phyloP scores from a whole-genome alignment of 1,139 yeast genomes.

The Suhomyces taliae region DNA sequence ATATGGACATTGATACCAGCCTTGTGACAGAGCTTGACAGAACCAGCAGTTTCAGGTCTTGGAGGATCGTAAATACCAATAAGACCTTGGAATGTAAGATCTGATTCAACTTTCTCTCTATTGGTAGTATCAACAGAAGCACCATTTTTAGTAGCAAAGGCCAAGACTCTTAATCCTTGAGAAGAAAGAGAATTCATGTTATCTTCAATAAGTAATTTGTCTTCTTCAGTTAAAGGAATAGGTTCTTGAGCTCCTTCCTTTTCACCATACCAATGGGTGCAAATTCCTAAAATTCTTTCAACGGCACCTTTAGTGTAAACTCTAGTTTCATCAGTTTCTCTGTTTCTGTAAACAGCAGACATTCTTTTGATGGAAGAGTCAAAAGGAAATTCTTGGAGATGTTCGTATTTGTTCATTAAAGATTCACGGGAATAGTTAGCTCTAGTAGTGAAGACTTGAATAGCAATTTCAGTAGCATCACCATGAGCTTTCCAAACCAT shows the following conservation, averaged over 20 bases:
- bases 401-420: conserved; percentile 17
- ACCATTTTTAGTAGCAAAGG: conserved; percentile 34
- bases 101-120: conserved; percentile 32
- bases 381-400: conserved; percentile 33
- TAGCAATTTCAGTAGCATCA: conserved; percentile 41
- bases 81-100: conserved; percentile 46
- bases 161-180: conserved; percentile 49
- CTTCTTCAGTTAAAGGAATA: conserved; percentile 24
- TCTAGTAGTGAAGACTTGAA: conserved; percentile 33
- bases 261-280: conserved; percentile 32
- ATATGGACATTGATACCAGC: conserved; percentile 57
- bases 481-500: conserved; percentile 38
- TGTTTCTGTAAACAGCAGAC: conserved; percentile 42
- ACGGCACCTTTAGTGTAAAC: conserved; percentile 56
- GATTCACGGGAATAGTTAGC: conserved; percentile 24
- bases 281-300: conserved; percentile 45
- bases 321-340: conserved; percentile 13
- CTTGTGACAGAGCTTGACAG: conserved; percentile 45
- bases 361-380: conserved; percentile 45
- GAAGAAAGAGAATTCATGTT: conserved; percentile 38
- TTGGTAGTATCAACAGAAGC: conserved; percentile 6
- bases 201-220: conserved; percentile 25
- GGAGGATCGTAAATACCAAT: conserved; percentile 58
- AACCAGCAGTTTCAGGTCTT: conserved; percentile 47
- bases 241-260: conserved; percentile 18